Conservation (phyloP, 768 basidiomycete genomes). For the Leccinum pellstonianum region DNA sequence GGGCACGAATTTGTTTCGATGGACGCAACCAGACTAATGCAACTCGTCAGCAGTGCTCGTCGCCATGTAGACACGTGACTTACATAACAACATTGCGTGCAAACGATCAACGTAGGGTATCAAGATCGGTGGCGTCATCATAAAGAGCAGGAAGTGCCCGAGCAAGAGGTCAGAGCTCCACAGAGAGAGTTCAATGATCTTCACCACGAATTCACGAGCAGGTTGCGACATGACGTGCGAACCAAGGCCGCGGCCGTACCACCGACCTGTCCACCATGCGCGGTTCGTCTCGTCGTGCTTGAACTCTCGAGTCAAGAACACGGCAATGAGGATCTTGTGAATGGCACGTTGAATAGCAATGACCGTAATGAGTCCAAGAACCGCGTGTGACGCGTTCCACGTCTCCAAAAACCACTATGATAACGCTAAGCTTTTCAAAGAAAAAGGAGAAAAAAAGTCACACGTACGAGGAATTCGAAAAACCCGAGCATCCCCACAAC, state of each 20-base stretch:
- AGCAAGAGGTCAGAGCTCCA: constrained; percentile 95
- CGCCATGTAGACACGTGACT: constrained; percentile 18
- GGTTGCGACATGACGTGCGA: constrained; percentile 95
- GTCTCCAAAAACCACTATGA: constrained; percentile 88
- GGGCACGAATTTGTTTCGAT: constrained; percentile 91
- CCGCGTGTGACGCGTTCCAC: constrained; percentile 90
- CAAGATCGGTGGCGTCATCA: constrained; percentile 84
- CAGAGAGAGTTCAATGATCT: constrained; percentile 92
- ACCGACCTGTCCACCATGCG: constrained; percentile 98
- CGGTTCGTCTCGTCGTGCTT: constrained; percentile 99
- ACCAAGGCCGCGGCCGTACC: constrained; percentile 95
- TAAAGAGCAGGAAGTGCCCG: constrained; percentile 84
- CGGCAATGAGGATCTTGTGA: constrained; percentile 90
- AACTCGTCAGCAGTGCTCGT: constrained; percentile 17
- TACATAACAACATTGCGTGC: constrained; percentile 90
- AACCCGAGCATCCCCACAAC: constrained; percentile 87
- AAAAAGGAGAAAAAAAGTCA: not conserved
- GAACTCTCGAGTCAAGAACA: constrained; percentile 95
- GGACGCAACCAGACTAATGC: constrained; percentile 87
- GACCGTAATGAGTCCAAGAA: constrained; percentile 88
- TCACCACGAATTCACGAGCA: constrained; percentile 95
- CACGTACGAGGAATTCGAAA: constrained; percentile 91
- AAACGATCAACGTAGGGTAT: constrained; percentile 90
- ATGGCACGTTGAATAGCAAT: constrained; percentile 90
- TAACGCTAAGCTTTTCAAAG: constrained; percentile 12